phyloP scores from a whole-genome alignment of 768 basidiomycete genomes.

The Suillus lakei region DNA sequence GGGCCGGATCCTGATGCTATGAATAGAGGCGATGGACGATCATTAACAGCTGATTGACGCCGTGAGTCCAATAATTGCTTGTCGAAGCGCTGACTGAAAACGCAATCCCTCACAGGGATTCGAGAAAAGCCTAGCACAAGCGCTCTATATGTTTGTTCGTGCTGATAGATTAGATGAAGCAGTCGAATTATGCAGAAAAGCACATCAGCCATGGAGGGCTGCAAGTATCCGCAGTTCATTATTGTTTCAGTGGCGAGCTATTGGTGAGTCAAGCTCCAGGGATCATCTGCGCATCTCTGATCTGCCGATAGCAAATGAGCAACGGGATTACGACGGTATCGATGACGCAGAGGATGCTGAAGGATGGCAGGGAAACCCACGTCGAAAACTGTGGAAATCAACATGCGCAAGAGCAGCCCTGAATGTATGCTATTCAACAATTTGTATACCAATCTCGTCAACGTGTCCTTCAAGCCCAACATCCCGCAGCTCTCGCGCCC shows the following conservation, averaged over 20 bases:
- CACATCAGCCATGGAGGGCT: conserved; percentile 91
- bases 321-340: conserved; percentile 49
- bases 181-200: conserved; percentile 78
- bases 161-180: conserved; percentile 85
- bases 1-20: conserved; percentile 85
- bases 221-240: conserved; percentile 83
- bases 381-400: conserved; percentile 86
- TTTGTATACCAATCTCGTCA: background rate
- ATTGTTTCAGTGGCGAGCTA: conserved; percentile 78
- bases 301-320: conserved; percentile 50
- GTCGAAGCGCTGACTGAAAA: background rate
- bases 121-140: conserved; percentile 77
- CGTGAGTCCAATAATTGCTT: conserved; percentile 45
- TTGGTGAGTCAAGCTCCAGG: conserved; percentile 53
- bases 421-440: conserved; percentile 40
- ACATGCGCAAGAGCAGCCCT: conserved; percentile 80
- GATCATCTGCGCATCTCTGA: conserved; percentile 32
- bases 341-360: conserved; percentile 71
- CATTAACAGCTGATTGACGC: conserved; percentile 78
- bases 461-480: conserved; percentile 43
- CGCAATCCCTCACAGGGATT: conserved; percentile 56
- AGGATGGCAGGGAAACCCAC: conserved; percentile 75
- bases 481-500: conserved; percentile 83
- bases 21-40: conserved; percentile 57
- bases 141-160: conserved; percentile 81